Percentiles rank a stretch among this genome's conserved stretches.
Conservation (phyloP, 140 eudicot genomes). For the Senecio squalidus region DNA sequence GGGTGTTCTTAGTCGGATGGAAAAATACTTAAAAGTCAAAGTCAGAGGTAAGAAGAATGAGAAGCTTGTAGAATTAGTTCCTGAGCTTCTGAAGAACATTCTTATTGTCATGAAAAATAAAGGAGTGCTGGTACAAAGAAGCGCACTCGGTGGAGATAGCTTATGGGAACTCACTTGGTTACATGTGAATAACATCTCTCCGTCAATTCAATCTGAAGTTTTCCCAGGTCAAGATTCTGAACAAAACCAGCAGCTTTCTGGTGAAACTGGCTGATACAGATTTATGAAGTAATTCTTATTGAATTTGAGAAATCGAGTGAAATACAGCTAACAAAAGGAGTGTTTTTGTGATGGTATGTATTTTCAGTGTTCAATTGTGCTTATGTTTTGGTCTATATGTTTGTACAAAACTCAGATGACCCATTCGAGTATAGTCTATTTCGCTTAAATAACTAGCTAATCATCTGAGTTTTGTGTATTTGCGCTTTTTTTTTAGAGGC, state of each 20-base stretch:
- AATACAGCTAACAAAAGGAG: constrained; percentile 19
- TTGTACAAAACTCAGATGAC: constrained; percentile 16
- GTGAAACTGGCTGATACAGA: constrained; percentile 17
- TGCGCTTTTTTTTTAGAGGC: constrained; percentile 10
- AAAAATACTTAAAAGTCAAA: constrained; percentile 66
- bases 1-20: constrained; percentile 77
- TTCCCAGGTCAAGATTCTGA: constrained; percentile 45
- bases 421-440: constrained; percentile 15
- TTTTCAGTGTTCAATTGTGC: background rate
- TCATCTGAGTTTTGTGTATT: constrained; percentile 17
- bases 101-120: constrained; percentile 68
- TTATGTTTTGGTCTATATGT: constrained; percentile 16
- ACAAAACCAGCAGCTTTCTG: constrained; percentile 7
- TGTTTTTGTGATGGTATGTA: constrained; percentile 10
- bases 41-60: constrained; percentile 72
- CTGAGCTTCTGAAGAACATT: constrained; percentile 75
- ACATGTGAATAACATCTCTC: constrained; percentile 73
- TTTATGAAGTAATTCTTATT: constrained; percentile 7
- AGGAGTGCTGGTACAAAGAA: constrained; percentile 72
- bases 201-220: constrained; percentile 67
- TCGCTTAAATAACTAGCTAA: background rate
- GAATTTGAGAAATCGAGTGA: constrained; percentile 7
- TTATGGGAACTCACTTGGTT: constrained; percentile 97
- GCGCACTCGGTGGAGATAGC: constrained; percentile 86
- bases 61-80: constrained; percentile 79